A percentile compares a stretch with the other conserved stretches of the same genome.
phyloP scores from a whole-genome alignment of 495 filamentous ascomycete genomes.

The Trichoderma parareesei region DNA sequence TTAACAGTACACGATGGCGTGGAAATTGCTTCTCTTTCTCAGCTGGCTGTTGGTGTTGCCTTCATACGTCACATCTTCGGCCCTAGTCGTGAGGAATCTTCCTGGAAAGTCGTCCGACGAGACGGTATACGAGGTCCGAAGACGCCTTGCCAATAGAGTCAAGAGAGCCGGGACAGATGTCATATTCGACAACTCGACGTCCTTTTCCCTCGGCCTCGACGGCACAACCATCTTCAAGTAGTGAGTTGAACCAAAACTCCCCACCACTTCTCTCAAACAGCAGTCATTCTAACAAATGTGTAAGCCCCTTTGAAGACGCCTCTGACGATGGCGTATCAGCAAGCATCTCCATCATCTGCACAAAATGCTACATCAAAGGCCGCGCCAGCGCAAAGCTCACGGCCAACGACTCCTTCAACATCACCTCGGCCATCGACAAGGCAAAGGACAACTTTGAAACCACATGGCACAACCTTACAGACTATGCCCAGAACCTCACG shows the following conservation, averaged over 20 bases:
- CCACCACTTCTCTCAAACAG: background rate
- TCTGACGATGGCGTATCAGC: background rate
- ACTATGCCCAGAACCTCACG: conserved; percentile 26
- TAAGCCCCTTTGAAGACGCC: background rate
- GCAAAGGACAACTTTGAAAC: conserved; percentile 21
- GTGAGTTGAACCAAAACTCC: background rate
- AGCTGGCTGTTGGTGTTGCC: background rate
- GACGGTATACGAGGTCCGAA: background rate
- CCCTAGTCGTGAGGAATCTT: background rate
- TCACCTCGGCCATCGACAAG: conserved; percentile 26
- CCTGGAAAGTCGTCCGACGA: background rate
- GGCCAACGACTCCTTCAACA: conserved; percentile 32
- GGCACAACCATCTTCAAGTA: background rate
- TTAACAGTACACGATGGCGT: background rate
- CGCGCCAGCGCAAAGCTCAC: conserved; percentile 32
- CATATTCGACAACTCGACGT: conserved; percentile 3
- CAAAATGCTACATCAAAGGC: conserved; percentile 45
- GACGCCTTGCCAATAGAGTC: background rate
- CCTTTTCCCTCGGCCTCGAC: background rate
- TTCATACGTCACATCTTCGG: background rate
- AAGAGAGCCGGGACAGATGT: background rate
- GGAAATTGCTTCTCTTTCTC: background rate
- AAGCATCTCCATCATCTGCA: conserved; percentile 36
- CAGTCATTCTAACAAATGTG: background rate
- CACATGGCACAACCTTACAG: background rate